phyloP scores from a whole-genome alignment of 1,139 yeast genomes.

The Pichia sp. region DNA sequence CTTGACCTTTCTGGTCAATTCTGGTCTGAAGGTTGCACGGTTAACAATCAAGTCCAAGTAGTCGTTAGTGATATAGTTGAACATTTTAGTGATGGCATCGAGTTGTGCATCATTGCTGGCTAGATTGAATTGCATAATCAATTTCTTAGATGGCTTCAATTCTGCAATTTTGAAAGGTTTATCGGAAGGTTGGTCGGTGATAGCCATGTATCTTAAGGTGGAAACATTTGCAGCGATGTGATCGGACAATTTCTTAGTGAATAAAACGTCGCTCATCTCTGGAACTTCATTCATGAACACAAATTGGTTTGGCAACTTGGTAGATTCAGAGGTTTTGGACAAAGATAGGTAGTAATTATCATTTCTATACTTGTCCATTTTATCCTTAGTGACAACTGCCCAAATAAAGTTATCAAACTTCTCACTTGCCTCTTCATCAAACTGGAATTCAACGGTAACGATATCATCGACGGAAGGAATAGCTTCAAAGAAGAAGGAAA shows the following conservation, averaged over 20 bases:
- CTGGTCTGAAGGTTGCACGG: constrained; percentile 48
- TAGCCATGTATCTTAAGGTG: constrained; percentile 57
- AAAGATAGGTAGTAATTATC: constrained; percentile 76
- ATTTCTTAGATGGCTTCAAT: constrained; percentile 46
- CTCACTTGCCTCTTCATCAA: constrained; percentile 42
- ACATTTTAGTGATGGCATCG: constrained; percentile 39
- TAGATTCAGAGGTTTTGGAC: constrained; percentile 68
- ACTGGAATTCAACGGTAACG: constrained; percentile 55
- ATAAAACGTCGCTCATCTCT: constrained; percentile 66
- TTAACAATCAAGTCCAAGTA: constrained; percentile 24
- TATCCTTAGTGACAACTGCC: constrained; percentile 78
- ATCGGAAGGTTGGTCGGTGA: constrained; percentile 73
- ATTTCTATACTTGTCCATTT: constrained; percentile 72
- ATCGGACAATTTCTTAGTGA: constrained; percentile 44
- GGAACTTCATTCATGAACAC: constrained; percentile 88
- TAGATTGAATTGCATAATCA: constrained; percentile 44
- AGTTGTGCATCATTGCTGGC: constrained; percentile 41
- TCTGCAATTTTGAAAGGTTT: constrained; percentile 55
- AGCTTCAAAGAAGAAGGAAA: constrained; percentile 47
- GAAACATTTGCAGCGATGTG: constrained; percentile 44
- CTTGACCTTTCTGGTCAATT: constrained; percentile 66
- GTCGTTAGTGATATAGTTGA: constrained; percentile 28
- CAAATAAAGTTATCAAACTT: constrained; percentile 63
- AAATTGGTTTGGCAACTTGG: constrained; percentile 61
- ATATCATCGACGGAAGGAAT: constrained; percentile 52